Evolutionary conservation across 2,329 filamentous ascomycete genomes (phyloP), one percentile per base, ranked within the genome.

Genomic region (Penicillium brevicompactum): DNA sequence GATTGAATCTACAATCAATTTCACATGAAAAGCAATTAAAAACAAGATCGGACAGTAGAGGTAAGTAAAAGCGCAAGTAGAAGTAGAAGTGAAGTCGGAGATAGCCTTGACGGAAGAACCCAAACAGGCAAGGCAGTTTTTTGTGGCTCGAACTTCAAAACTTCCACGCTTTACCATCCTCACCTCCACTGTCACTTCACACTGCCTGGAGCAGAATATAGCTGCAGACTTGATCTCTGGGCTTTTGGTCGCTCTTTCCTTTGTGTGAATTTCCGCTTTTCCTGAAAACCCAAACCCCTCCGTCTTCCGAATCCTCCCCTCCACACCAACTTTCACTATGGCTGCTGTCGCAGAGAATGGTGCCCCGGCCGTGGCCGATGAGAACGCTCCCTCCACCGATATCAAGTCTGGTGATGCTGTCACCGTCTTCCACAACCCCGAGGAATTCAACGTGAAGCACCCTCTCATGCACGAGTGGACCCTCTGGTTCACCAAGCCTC

Each of bases 391-490:
- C 58, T 76, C 78, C 66, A 71, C 76, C 57, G 75, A 80, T 51
- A 80, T 81, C 49, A 53, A 67, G 31, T 67, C 66, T 60, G 76
- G 77, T 62, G 87, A 92, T 72, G 81, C 89, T 49, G 83, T 96
- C 69, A 99, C 94, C 45, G 93, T 99, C 67, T 99, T 99, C 81
- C 92, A 99, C 75, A 92, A 97, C 79, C 89, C 94, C 67, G 90
- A 97, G 65, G 97, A 99, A 83, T 99, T 99, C 85, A 99, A 96
- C 70, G 94, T 99, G 77, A 99, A 97, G 84, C 94, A 99, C 76
- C 93, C 92, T 64, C 84, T 99, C 58, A 92, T 96, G 84, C 90
- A 97, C 82, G 89, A 90, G 74, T 99, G 94, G 94, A 97, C 94
- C 56, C 83, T 99, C 53, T 99, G 95, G 95, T 99, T 97, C 82